Base-by-base conservation (phyloP, 371 early-diverging fungal genomes). In the Entomophthora muscae region DNA sequence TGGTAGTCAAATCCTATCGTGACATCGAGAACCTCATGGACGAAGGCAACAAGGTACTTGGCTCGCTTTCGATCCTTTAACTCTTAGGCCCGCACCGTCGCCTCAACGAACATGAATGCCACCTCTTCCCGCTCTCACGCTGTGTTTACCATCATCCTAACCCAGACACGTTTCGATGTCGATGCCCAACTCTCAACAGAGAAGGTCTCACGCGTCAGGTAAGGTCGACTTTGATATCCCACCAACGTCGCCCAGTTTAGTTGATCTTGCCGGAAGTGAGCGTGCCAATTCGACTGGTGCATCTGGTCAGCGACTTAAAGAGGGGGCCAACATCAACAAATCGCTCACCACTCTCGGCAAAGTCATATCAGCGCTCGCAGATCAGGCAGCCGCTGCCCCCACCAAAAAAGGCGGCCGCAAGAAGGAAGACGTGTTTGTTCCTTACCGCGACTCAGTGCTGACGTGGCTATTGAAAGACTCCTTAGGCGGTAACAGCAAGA, bases 241-340 rank as follows among this genome's bases (percentile, higher is more conserved):
- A 58, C 10, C 24, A 17, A 23, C 22, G 24, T 27, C 26, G 21
- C 13, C 26, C 51, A 88, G 86, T 73, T 73, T 90, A 56, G 89
- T 90, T 1, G 91, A 90, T 76, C 72, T 90, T 57, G 98, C 97
- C 7, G 98, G 98, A 59, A 91, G 92, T 66, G 99, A 99, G 75
- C 82, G 99, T 28, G 90, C 93, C 23, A 85, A 90, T 56, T 84
- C 91, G 56, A 98, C 99, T 0, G 62, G 62, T 29, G 96, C 95
- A 1, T 90, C 93, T 22, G 98, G 99, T 21, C 78, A 78, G n/a
- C 82, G 99, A 10, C 73, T 99, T 23, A 96, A 95, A 71, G 99
- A 99, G 77, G 98, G 98, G n/a, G 92, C 93, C 28, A 89, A 92
- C 65, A 99, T 99, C 71, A 99, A 99, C 78, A 86, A 85, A 69